A percentile compares a stretch with the other conserved stretches of the same genome.
Evolutionary conservation across 345 rosid genomes (phyloP).

Genomic region (Salix suchowensis): DNA sequence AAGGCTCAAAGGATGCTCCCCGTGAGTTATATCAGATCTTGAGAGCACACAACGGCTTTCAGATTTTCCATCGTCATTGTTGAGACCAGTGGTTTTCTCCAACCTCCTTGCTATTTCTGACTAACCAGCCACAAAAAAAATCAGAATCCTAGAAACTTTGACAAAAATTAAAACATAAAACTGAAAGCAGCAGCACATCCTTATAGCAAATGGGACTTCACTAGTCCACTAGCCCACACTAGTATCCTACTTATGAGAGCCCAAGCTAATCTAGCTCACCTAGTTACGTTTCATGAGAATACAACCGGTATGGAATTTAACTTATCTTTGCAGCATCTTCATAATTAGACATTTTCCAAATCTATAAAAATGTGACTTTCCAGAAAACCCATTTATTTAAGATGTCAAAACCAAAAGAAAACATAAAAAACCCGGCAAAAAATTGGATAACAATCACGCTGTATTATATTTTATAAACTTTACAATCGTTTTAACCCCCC

Average conservation of each 20-base stretch:
- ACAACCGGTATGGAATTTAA: background rate
- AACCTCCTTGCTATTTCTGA: constrained; percentile 84
- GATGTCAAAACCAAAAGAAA: background rate
- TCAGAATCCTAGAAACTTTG: constrained; percentile 36
- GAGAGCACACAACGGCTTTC: constrained; percentile 61
- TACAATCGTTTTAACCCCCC: background rate
- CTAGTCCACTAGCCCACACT: background rate
- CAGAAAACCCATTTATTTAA: background rate
- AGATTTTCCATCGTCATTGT: constrained; percentile 39
- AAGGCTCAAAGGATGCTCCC: constrained; percentile 94
- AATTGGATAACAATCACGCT: background rate
- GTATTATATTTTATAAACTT: background rate
- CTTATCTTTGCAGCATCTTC: background rate
- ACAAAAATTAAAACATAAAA: constrained; percentile 1
- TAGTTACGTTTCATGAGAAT: background rate
- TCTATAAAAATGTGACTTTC: background rate
- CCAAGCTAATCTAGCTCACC: background rate
- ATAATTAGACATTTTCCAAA: background rate
- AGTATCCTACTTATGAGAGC: background rate
- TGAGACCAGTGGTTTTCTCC: constrained; percentile 47
- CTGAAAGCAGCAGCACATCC: background rate
- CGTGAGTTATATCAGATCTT: constrained; percentile 72
- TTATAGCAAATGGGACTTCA: background rate
- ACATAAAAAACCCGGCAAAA: background rate
- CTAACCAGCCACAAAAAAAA: constrained; percentile 82